Evolutionary conservation across 1,284 basidiomycete species (phyloP), one percentile per base, ranked within the genome.

Genomic region (Gomphus bonarii): DNA sequence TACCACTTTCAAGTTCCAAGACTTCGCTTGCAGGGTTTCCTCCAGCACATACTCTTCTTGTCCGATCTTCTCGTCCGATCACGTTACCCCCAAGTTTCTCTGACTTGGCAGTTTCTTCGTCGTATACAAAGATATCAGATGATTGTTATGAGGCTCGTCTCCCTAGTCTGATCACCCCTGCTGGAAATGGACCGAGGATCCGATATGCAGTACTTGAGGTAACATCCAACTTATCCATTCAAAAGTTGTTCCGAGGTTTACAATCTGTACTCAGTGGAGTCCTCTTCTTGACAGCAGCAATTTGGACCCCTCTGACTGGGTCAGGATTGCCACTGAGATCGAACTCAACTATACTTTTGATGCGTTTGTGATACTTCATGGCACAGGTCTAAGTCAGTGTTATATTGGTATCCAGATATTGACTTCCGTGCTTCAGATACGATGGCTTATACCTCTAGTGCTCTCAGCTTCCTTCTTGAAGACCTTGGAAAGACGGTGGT

Each of bases 291-390:
- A 95, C 64, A 93, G 90, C 63, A 91, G 88, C 64, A 93, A 93
- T 64, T 84, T 93, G 63, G 85, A 85, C 63, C 86, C 86, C 50
- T 62, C 66, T 85, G 92, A 95, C 66, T 95, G 91, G 90, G 85
- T 93, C 61, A 78, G 88, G 6, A 85, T 97, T 40, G 88, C 91
- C 0, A 85, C 82, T 5, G 94, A 97, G 66, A 92, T 97, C 60
- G 91, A 94, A 65, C 79, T 93, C 52, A 95, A 95, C 67, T 94
- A 95, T 64, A 65, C 72, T 49, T 97, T 91, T 65, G 93, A 97
- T 65, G 90, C 88, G 0, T 97, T 97, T 66, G 85, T 97, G 28
- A 75, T 97, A 33, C 73, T 97, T 10, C 93, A 97, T 68, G 93
- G 93, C 38, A 92, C 90, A 33, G 55, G 55, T 44, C 22, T 51